These are phyloP conservation scores for Pascua sp. DNA, from an alignment of 1,284 basidiomycete genomes.

Conservation along the genomic window DNA sequence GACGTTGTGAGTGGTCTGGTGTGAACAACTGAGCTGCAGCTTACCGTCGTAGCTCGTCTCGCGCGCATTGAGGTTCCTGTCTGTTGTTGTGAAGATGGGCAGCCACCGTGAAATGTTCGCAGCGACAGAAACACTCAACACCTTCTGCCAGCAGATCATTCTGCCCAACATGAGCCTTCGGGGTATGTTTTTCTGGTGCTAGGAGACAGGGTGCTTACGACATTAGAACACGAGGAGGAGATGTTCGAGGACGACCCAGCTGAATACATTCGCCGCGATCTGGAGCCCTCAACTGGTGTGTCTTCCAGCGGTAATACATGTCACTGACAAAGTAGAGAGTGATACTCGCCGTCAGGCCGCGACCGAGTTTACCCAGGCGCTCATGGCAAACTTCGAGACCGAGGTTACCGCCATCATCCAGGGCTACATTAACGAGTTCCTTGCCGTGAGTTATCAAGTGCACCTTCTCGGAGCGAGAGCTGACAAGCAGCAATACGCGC, in stretches of 20 bases:
- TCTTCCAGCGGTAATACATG: no score
- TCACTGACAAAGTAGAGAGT: conserved; percentile 40
- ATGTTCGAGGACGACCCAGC: conserved; percentile 97
- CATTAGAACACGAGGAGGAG: conserved; percentile 78
- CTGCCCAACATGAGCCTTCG: conserved; percentile 87
- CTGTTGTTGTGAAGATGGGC: conserved; percentile 83
- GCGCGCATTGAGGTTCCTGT: conserved; percentile 88
- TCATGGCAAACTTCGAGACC: conserved; percentile 74
- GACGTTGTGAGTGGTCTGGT: conserved; percentile 61
- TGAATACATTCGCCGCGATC: conserved; percentile 88
- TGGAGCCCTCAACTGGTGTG: conserved; percentile 51
- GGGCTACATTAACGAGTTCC: conserved; percentile 72
- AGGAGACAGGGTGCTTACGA: conserved; percentile 4
- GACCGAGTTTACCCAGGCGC: conserved; percentile 82
- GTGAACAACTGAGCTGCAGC: neutral
- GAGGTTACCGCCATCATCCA: conserved; percentile 83
- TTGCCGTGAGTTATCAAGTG: conserved; percentile 55
- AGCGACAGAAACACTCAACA: conserved; percentile 68
- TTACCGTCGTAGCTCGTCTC: conserved; percentile 66
- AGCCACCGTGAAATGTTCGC: conserved; percentile 65
- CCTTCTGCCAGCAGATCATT: conserved; percentile 84
- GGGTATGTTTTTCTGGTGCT: conserved; percentile 43
- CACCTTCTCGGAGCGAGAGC: neutral
- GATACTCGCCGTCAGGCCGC: conserved; percentile 87
- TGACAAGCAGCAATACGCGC: conserved; percentile 51